A percentile compares a stretch with the other conserved stretches of the same genome.
Evolutionary conservation across 2,329 filamentous ascomycete species (phyloP).

Genomic region (Colletotrichum spinosum): DNA sequence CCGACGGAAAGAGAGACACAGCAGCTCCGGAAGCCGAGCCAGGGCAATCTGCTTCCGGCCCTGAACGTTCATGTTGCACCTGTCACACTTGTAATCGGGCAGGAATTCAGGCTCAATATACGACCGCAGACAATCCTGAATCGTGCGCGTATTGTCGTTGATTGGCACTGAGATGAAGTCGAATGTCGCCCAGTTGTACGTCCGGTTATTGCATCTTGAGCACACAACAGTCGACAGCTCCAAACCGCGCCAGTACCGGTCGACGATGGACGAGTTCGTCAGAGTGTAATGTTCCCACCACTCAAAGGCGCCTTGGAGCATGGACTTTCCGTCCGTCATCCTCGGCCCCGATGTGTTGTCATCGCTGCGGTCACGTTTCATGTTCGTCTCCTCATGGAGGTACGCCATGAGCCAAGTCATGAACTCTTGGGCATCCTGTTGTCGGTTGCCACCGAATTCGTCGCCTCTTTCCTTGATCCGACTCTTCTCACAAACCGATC

Average conservation of each 20-base stretch:
- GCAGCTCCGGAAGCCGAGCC: slow-evolving; percentile 81
- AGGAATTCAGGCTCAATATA: slow-evolving; percentile 77
- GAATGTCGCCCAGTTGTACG: slow-evolving; percentile 56
- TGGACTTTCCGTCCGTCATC: slow-evolving; percentile 45
- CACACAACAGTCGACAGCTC: slow-evolving; percentile 80
- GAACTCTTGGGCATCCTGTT: slow-evolving; percentile 95
- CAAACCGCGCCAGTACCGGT: slow-evolving; percentile 82
- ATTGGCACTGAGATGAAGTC: slow-evolving; percentile 67
- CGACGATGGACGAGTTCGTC: slow-evolving; percentile 80
- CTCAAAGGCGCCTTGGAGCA: slow-evolving; percentile 70
- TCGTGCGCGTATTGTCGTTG: slow-evolving; percentile 46
- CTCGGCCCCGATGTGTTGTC: slow-evolving; percentile 43
- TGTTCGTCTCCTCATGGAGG: slow-evolving; percentile 88
- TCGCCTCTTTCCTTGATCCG: slow-evolving; percentile 46
- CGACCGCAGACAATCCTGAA: slow-evolving; percentile 75
- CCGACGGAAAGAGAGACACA: slow-evolving; percentile 82
- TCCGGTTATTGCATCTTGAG: slow-evolving; percentile 64
- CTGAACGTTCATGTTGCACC: slow-evolving; percentile 75
- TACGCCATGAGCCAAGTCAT: slow-evolving; percentile 84
- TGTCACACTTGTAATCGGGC: slow-evolving; percentile 78
- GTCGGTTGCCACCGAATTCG: slow-evolving; percentile 77
- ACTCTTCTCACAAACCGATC: slow-evolving; percentile 34
- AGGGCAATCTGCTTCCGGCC: slow-evolving; percentile 79
- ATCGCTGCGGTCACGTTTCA: slow-evolving; percentile 48
- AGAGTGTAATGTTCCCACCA: slow-evolving; percentile 81